phyloP scores from a whole-genome alignment of 768 basidiomycete genomes.

The Amanita rubescens region DNA sequence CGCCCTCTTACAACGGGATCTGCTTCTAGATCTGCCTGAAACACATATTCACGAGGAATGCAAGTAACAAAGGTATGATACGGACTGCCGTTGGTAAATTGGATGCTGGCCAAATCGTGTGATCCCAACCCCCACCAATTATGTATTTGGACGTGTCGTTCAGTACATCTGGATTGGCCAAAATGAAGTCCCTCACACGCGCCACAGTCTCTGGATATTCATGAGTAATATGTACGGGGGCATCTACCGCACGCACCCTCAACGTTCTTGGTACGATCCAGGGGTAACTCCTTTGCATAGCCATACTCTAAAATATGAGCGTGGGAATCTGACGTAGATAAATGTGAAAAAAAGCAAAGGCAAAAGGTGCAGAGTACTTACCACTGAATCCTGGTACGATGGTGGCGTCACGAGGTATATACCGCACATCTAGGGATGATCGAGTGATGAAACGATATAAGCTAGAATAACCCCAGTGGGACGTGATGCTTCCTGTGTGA shows the following conservation, averaged over 20 bases:
- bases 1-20: conserved; percentile 63
- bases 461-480: conserved; percentile 9
- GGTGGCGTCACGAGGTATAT: conserved; percentile 48
- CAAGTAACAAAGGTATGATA: not conserved
- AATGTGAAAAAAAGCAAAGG: not conserved
- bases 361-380: conserved; percentile 23
- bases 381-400: conserved; percentile 70
- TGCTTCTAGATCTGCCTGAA: conserved; percentile 64
- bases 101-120: conserved; percentile 60
- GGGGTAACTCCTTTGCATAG: conserved; percentile 50
- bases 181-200: conserved; percentile 54
- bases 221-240: not conserved
- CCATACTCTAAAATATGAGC: conserved; percentile 77
- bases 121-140: conserved; percentile 88
- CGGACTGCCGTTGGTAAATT: conserved; percentile 66
- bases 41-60: not conserved
- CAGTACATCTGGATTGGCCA: conserved; percentile 47
- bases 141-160: conserved; percentile 55
- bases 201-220: conserved; percentile 47
- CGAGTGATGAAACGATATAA: conserved; percentile 2
- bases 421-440: conserved; percentile 31
- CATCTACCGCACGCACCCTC: conserved; percentile 33
- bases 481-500: conserved; percentile 14
- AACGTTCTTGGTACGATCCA: conserved; percentile 54
- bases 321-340: conserved; percentile 57